These are phyloP conservation scores for Lycium ferocissimum DNA, from an alignment of 257 asterid genomes.

Conservation along the genomic window DNA sequence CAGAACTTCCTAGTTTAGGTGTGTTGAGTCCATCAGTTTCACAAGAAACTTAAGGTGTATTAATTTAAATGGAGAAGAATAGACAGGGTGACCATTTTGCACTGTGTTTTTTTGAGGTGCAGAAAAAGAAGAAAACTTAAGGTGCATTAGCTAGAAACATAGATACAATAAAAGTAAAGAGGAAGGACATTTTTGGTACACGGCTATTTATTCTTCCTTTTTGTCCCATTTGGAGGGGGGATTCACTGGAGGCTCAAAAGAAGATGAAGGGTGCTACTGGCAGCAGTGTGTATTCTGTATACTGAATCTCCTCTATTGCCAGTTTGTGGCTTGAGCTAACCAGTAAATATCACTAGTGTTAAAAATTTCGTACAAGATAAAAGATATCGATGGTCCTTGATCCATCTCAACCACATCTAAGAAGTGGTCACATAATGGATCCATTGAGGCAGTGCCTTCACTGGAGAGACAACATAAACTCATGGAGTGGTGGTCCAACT, in stretches of 20 bases:
- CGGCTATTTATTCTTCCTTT: too few relatives aligned
- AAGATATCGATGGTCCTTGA: not conserved
- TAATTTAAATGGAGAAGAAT: not conserved
- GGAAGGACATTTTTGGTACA: not conserved
- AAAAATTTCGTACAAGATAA: not conserved
- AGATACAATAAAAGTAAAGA: not conserved
- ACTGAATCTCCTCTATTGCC: not conserved
- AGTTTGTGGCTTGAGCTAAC: not conserved
- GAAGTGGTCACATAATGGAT: not conserved
- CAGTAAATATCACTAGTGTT: not conserved
- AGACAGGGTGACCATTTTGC: not conserved
- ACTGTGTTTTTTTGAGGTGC: not conserved
- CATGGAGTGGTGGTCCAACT: not conserved
- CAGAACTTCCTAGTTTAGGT: not conserved
- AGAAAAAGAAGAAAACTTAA: not conserved
- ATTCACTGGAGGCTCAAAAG: not conserved
- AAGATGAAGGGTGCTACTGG: not conserved
- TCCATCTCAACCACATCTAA: not conserved
- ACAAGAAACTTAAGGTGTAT: not conserved
- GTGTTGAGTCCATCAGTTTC: not conserved
- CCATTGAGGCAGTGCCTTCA: not conserved
- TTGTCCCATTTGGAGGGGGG: too few relatives aligned
- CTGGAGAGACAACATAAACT: not conserved
- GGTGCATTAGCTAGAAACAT: not conserved
- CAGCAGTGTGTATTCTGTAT: not conserved